Base-by-base conservation (phyloP, 768 basidiomycete genomes). In the Heimioporus sp. region DNA sequence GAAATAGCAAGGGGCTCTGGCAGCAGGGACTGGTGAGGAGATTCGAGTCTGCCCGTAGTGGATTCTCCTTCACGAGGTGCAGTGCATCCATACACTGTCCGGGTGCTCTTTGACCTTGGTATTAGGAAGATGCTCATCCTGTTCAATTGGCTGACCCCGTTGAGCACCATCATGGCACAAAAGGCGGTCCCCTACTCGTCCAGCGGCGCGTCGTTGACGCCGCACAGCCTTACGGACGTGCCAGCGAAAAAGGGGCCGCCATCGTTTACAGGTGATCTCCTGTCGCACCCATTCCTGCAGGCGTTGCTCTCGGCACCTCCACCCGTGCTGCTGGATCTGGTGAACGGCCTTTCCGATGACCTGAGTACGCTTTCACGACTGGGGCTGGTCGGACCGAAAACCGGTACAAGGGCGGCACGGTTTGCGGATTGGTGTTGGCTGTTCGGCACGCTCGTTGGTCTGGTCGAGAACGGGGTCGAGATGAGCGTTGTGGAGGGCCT, bases 391-490 rank as follows among this genome's bases (percentile, higher is more conserved):
- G 81, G 86, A 6, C 78, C 80, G 57, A 77, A 74, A 45, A 69
- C 79, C 1, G 91, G 91, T 16, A 77, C 80, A 45, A 80, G 83
- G 34, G 91, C 90, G 4, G 89, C 75, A 34, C 79, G 82, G 11
- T 82, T 91, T 62, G 82, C 90, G 2, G 83, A 92, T 66, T 92
- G 87, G 87, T 91, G 90, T 65, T 93, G 90, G 91, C 77, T 93
- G 56, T 71, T 87, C 28, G 76, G 85, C 15, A 93, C 89, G 0
- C 73, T 92, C 30, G 89, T 90, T 12, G 85, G 84, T 43, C 73
- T 93, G 6, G 90, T 92, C 8, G 90, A 92, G 72, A 90, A 92
- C 65, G 81, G 82, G 8, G 83, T 93, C 4, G 90, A 93, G 65
- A 76, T 86, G 60, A 77, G 82, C 56, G 80, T 92, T 57, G 85